Evolutionary conservation across 2,329 filamentous ascomycete species (phyloP).

Genomic region (Ophiostoma piceae): DNA sequence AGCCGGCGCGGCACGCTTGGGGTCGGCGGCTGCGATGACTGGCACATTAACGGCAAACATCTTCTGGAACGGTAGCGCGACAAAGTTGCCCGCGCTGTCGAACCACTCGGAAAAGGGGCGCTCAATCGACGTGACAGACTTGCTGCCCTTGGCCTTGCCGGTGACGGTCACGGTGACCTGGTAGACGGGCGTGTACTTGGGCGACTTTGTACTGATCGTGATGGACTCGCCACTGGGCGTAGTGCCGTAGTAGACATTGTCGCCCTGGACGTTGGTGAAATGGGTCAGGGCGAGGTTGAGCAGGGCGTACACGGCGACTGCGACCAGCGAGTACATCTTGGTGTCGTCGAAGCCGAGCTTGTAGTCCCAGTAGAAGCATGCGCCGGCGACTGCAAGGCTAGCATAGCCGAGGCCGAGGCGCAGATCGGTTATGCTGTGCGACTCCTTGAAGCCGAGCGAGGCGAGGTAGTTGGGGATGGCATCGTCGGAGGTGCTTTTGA

Average conservation of each 20-base stretch:
- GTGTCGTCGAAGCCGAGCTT: constrained; percentile 83
- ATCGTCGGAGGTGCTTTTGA: constrained; percentile 96
- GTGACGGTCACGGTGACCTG: constrained; percentile 61
- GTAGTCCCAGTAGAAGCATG: constrained; percentile 88
- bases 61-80: constrained; percentile 70
- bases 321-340: constrained; percentile 71
- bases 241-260: constrained; percentile 71
- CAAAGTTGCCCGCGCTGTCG: constrained; percentile 65
- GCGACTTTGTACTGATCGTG: constrained; percentile 63
- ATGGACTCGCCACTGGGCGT: constrained; percentile 55
- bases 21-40: constrained; percentile 60
- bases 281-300: constrained; percentile 73
- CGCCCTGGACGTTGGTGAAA: constrained; percentile 86
- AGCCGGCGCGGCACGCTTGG: constrained; percentile 47
- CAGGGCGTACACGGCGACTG: constrained; percentile 72
- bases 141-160: constrained; percentile 34
- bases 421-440: constrained; percentile 73
- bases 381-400: constrained; percentile 72
- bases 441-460: constrained; percentile 76
- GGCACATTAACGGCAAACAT: constrained; percentile 66
- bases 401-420: constrained; percentile 77
- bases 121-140: constrained; percentile 49
- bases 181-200: constrained; percentile 80
- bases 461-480: constrained; percentile 90
- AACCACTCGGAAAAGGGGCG: constrained; percentile 72